Evolutionary conservation across 2,329 filamentous ascomycete genomes (phyloP).

Genomic region (Cladophialophora chaetospira): DNA sequence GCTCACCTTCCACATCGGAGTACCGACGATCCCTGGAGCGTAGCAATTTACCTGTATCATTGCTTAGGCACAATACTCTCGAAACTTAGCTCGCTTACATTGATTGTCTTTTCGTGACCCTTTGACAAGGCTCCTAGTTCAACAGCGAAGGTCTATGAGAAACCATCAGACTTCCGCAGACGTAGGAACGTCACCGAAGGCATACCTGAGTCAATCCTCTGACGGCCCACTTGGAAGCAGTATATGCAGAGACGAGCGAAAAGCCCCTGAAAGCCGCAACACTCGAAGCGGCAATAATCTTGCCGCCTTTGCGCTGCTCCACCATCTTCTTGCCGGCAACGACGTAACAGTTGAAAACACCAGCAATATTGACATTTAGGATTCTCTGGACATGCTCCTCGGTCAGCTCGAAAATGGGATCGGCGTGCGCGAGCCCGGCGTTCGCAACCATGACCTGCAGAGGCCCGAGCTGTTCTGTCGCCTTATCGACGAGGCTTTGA

Average conservation of each 20-base stretch:
- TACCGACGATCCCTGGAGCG: constrained; percentile 67
- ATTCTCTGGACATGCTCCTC: constrained; percentile 59
- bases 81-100: constrained; percentile 27
- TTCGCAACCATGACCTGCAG: constrained; percentile 58
- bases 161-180: neutral
- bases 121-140: constrained; percentile 17
- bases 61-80: constrained; percentile 65
- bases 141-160: constrained; percentile 12
- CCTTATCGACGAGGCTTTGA: constrained; percentile 52
- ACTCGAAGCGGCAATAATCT: constrained; percentile 55
- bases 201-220: constrained; percentile 66
- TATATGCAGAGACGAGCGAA: constrained; percentile 63
- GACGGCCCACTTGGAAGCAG: constrained; percentile 66
- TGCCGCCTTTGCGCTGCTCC: constrained; percentile 38
- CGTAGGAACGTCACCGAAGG: neutral
- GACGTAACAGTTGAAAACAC: constrained; percentile 65
- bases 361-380: constrained; percentile 66
- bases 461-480: constrained; percentile 56
- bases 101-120: constrained; percentile 18
- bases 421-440: constrained; percentile 62
- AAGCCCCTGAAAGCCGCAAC: constrained; percentile 55
- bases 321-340: constrained; percentile 66
- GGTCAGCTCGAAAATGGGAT: constrained; percentile 56
- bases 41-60: constrained; percentile 69
- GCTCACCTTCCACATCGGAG: constrained; percentile 68